Conservation (phyloP, 345 rosid genomes). For the Euphorbia pulcherrima region DNA sequence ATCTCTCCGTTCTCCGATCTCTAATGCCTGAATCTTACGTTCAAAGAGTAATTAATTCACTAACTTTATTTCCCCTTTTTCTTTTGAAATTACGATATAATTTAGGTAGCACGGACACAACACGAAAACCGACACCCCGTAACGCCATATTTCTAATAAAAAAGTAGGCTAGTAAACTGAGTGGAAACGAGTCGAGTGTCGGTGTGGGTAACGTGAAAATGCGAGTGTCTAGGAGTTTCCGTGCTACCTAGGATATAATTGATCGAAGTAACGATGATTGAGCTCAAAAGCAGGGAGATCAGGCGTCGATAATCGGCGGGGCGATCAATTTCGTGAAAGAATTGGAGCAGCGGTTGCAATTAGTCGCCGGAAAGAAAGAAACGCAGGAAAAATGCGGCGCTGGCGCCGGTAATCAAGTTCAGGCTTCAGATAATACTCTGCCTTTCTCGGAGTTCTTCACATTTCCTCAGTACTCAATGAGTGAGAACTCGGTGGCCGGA, state of each 20-base stretch:
- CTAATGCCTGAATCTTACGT: slow-evolving; percentile 86
- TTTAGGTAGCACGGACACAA: too few relatives aligned
- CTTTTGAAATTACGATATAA: background rate
- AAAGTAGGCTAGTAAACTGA: too few relatives aligned
- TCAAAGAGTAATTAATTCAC: slow-evolving; percentile 51
- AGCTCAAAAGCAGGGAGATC: slow-evolving; percentile 36
- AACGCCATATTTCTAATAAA: too few relatives aligned
- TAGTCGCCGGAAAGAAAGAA: slow-evolving; percentile 31
- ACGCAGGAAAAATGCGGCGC: slow-evolving; percentile 23
- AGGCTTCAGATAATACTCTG: slow-evolving; percentile 10
- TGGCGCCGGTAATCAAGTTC: slow-evolving; percentile 1
- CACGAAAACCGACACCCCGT: too few relatives aligned
- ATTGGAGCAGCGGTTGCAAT: slow-evolving; percentile 38
- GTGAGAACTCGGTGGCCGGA: slow-evolving; percentile 18
- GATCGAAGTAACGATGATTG: background rate
- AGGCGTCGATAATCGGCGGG: slow-evolving; percentile 50
- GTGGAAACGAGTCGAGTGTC: too few relatives aligned
- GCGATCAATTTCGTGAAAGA: slow-evolving; percentile 51
- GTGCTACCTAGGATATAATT: too few relatives aligned
- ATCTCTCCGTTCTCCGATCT: slow-evolving; percentile 70
- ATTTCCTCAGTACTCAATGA: slow-evolving; percentile 55
- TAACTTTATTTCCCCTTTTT: background rate
- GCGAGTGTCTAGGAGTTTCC: too few relatives aligned
- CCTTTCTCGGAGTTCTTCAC: slow-evolving; percentile 62
- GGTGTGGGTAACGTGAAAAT: too few relatives aligned